Base-by-base conservation (phyloP, 2,329 filamentous ascomycete genomes). In the Coniochaeta sp. region DNA sequence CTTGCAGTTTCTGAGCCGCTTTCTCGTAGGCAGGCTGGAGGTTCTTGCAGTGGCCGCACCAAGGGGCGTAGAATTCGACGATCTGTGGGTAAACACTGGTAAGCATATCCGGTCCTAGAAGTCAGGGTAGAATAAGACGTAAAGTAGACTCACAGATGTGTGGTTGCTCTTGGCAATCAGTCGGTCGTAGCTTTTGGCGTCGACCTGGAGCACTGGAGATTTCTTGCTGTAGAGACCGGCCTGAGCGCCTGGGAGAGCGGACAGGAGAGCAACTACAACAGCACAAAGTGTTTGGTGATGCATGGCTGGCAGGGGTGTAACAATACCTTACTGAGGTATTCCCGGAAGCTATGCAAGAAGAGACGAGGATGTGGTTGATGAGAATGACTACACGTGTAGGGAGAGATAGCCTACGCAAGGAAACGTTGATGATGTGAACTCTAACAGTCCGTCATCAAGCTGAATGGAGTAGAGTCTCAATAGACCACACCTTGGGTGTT, bases 11-110 rank as follows among this genome's bases (percentile, higher is more conserved):
- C 69, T 89, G 89, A 67, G 95, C 95, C 1, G 88, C 93, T 75
- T 96, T 96, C 75, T 98, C 93, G 76, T 95, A 99, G 52, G 91
- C 90, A 3, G 93, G 93, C 77, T 97, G 93, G 69, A 99, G 88
- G 76, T 89, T 97, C 77, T 96, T 84, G 79, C 95, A 99, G 77
- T 98, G 95, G 47, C 93, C 95, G 70, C 95, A 98, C 93, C 93
- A 98, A 26, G 93, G 93, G 9, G 93, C 93, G 71, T 96, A 98
- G 82, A 98, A 98, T 76, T 93, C 91, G 72, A 86, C 77, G 54
- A 86, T 82, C 82, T 87, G 65, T 7, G 54, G 47, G 22, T 33
- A 7, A 28, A 36, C 28, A 33, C n/a, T 17, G 22, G 33, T 44
- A 31, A 44, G 34, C 59, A 52, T 11, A 16, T 31, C 12, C 6